These are phyloP conservation scores for Talaromyces sp. DNA, from an alignment of 2,329 filamentous ascomycete species.

Conservation along the genomic window DNA sequence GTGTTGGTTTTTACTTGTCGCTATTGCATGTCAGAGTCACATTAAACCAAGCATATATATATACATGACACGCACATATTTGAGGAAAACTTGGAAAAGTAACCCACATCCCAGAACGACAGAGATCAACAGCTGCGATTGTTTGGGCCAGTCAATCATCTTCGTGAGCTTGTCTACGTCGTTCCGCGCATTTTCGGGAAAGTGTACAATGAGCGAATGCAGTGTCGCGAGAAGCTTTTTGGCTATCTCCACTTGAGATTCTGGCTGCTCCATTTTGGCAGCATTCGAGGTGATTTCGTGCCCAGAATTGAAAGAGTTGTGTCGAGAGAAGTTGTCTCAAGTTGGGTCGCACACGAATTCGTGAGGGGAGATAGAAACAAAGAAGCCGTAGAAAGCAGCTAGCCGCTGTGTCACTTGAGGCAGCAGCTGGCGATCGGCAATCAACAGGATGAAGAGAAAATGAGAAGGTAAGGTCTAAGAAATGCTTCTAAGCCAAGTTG, in stretches of 20 bases:
- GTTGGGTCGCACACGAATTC: background rate
- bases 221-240: slow-evolving; percentile 3
- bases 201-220: background rate
- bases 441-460: background rate
- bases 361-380: background rate
- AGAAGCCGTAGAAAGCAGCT: background rate
- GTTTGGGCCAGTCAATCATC: background rate
- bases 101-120: background rate
- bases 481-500: background rate
- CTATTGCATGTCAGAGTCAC: background rate
- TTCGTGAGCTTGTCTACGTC: slow-evolving; percentile 3
- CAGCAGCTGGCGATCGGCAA: background rate
- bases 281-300: background rate
- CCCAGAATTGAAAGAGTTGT: background rate
- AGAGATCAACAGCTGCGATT: slow-evolving; percentile 3
- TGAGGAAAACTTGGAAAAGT: slow-evolving; percentile 9
- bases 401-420: background rate
- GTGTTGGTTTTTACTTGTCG: background rate
- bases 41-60: background rate
- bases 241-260: slow-evolving; percentile 9
- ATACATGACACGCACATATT: slow-evolving; percentile 1
- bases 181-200: background rate
- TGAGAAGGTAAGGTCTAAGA: background rate
- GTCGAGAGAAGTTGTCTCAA: background rate
- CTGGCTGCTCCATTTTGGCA: slow-evolving; percentile 1